Evolutionary conservation across 306 rosid genomes (phyloP), one percentile per base, ranked within the genome.

Genomic region (Cucumis hystrix): DNA sequence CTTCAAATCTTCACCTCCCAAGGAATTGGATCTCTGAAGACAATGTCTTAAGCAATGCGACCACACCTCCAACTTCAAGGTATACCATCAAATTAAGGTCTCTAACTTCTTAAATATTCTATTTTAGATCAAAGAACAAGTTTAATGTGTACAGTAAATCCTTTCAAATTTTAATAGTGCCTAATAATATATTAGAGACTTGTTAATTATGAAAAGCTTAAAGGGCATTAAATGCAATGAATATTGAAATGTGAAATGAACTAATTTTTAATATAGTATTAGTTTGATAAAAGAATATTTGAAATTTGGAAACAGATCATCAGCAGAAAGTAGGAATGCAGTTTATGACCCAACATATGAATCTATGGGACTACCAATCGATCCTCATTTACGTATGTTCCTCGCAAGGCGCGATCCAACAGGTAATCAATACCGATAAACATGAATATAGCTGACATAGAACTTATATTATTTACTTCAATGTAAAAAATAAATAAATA

Each of bases 341-440:
- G 54, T 81, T n/a, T 90, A 90, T 66, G 92, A 88, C 68, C 85
- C 80, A 11, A 16, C 69, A 6, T 87, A 75, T 72, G 88, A 87
- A 35, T 58, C 71, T 35, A 78, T 85, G 83, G 92, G 89, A 6
- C 63, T 88, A 40, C 91, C 86, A 1, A 43, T 90, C 33, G 96
- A 90, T 68, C 96, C 92, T 47, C 86, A 85, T 80, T 15, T 88
- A 57, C 85, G 92, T 43, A 41, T 77, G 57, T 85, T 81, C 55
- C 7, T 80, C 1, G 57, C 77, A 21, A 82, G 61, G 56, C 84
- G 73, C 20, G 79, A 59, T n/a, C 16, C 68, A 47, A 45, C 8
- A 58, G 83, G 88, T 87, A 83, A 68, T 37, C 40, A 45, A 6
- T 43, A 0, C 3, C 10, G 10, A 43, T 7, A 7, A 43, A 43